These are phyloP conservation scores for Candida labiduridarum DNA, from an alignment of 1,139 yeast genomes.

Conservation along the genomic window DNA sequence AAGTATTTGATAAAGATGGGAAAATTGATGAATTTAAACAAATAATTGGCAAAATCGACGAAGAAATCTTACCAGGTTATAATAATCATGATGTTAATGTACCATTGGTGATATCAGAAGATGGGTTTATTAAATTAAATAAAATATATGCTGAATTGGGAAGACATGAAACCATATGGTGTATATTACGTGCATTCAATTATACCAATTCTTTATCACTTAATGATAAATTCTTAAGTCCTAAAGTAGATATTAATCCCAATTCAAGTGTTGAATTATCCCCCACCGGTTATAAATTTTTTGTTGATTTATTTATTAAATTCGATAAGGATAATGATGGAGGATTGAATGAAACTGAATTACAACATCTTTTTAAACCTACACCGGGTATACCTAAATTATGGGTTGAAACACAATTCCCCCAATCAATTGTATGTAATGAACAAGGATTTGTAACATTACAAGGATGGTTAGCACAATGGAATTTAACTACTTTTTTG, in stretches of 20 bases:
- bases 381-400: conserved; percentile 90
- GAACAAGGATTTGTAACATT: conserved; percentile 87
- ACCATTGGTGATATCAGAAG: conserved; percentile 33
- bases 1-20: conserved; percentile 64
- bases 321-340: conserved; percentile 97
- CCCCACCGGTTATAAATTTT: conserved; percentile 89
- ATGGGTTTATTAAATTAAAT: conserved; percentile 77
- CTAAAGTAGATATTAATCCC: conserved; percentile 74
- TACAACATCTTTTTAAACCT: conserved; percentile 69
- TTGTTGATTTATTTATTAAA: conserved; percentile 83
- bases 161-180: conserved; percentile 96
- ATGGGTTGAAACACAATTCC: conserved; percentile 87
- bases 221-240: conserved; percentile 74
- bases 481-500: conserved; percentile 93
- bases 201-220: conserved; percentile 90
- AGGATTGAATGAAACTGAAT: conserved; percentile 76
- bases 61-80: conserved; percentile 18
- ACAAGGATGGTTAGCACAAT: conserved; percentile 98
- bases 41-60: conserved; percentile 30
- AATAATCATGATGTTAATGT: not conserved
- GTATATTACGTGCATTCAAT: conserved; percentile 80
- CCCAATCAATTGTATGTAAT: conserved; percentile 83
- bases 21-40: conserved; percentile 30
- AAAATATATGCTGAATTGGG: conserved; percentile 87
- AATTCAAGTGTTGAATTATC: conserved; percentile 86